Evolutionary conservation across 2,329 filamentous ascomycete species (phyloP).

Genomic region (Diaporthe amygdali): DNA sequence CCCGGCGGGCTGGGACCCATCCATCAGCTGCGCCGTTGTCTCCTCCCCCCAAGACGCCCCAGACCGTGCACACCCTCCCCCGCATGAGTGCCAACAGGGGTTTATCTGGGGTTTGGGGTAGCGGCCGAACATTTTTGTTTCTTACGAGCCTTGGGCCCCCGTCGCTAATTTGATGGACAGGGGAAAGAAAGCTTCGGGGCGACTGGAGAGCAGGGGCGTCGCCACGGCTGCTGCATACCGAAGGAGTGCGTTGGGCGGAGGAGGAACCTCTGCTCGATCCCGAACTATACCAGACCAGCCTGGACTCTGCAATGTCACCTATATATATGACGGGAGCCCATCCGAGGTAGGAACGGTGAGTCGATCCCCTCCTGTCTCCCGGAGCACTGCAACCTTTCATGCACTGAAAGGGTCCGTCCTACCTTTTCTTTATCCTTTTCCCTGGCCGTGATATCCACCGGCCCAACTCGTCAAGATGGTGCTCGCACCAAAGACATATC

Average conservation of each 20-base stretch:
- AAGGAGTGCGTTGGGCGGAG: not conserved
- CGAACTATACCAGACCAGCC: not conserved
- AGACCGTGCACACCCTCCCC: not conserved
- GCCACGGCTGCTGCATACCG: conserved; percentile 7
- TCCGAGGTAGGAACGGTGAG: conserved; percentile 9
- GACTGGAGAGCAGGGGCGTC: not conserved
- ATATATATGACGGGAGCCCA: not conserved
- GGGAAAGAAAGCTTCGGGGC: not conserved
- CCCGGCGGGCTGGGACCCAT: not conserved
- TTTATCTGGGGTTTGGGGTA: conserved; percentile 24
- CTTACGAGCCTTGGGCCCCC: not conserved
- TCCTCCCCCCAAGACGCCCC: not conserved
- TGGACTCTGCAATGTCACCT: not conserved
- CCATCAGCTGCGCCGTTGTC: not conserved
- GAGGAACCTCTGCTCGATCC: not conserved
- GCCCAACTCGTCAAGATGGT: conserved; percentile 22
- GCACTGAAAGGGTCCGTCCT: not conserved
- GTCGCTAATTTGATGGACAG: not conserved
- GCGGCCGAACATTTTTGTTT: conserved; percentile 1
- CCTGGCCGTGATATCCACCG: not conserved
- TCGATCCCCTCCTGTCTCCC: not conserved
- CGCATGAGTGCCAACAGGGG: conserved; percentile 18
- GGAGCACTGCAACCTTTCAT: not conserved
- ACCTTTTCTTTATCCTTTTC: not conserved
- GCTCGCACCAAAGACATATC: conserved; percentile 28